Percentiles rank a stretch among this genome's conserved stretches.
These are phyloP conservation scores for Calonectria pauciramosa DNA, from an alignment of 2,329 filamentous ascomycete genomes.

Conservation along the genomic window DNA sequence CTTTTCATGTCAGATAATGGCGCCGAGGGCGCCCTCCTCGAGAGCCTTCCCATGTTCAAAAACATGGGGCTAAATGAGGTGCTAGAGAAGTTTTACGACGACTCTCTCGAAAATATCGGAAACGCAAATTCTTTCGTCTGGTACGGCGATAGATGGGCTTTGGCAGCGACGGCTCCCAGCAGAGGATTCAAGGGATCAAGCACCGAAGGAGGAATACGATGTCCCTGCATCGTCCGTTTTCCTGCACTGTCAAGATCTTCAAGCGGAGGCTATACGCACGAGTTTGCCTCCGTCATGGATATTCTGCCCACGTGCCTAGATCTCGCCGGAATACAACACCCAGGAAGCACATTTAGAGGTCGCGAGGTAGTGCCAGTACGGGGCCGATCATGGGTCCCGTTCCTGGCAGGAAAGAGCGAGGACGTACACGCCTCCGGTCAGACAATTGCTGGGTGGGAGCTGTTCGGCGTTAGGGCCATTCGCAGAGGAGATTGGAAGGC, in stretches of 20 bases:
- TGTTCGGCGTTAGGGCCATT: constrained; percentile 64
- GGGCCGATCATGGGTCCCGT: not conserved
- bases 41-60: not conserved
- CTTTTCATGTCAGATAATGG: constrained; percentile 6
- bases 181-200: not conserved
- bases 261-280: not conserved
- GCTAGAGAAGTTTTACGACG: not conserved
- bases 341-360: not conserved
- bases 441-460: constrained; percentile 66
- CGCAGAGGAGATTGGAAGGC: constrained; percentile 70
- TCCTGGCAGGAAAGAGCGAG: not conserved
- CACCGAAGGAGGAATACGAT: not conserved
- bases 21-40: not conserved
- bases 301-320: not conserved
- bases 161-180: not conserved
- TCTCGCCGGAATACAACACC: not conserved
- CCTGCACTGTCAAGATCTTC: not conserved
- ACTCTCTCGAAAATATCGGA: not conserved
- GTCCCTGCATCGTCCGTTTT: not conserved
- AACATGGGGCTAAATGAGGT: not conserved
- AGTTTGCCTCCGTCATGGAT: not conserved
- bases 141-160: not conserved
- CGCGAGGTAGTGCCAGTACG: not conserved
- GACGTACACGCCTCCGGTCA: not conserved
- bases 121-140: not conserved